Evolutionary conservation across 169 alveolate species (phyloP).

Genomic region (Theileria orientalis): DNA sequence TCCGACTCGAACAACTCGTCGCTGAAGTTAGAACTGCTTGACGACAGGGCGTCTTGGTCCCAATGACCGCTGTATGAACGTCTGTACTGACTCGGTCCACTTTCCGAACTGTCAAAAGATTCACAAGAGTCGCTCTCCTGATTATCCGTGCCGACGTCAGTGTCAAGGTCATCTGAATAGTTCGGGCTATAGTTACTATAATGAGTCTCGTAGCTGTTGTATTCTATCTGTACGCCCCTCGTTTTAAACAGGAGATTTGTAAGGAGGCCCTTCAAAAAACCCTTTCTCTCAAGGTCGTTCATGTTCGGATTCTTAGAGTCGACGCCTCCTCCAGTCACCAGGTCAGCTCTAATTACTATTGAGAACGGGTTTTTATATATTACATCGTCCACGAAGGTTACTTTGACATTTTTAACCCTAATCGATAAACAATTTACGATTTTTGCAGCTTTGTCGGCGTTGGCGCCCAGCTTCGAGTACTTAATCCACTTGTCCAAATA

Average conservation of each 20-base stretch:
- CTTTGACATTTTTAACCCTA: slow-evolving; percentile 22
- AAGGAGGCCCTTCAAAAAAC: slow-evolving; percentile 22
- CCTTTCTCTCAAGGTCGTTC: slow-evolving; percentile 29
- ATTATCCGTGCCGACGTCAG: not conserved
- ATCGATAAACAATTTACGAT: slow-evolving; percentile 34
- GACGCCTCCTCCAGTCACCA: slow-evolving; percentile 26
- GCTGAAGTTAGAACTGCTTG: slow-evolving; percentile 30
- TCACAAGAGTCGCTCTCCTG: not conserved
- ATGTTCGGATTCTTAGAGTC: slow-evolving; percentile 32
- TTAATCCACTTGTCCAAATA: slow-evolving; percentile 20
- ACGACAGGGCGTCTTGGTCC: not conserved
- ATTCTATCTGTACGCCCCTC: slow-evolving; percentile 39
- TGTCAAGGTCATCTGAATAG: no score
- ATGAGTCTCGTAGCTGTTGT: slow-evolving; percentile 16
- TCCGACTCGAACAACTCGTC: slow-evolving; percentile 47
- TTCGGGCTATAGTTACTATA: no score
- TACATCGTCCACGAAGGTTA: slow-evolving; percentile 47
- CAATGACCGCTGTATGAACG: not conserved
- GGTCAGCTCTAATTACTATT: slow-evolving; percentile 41
- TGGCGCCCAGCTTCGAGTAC: slow-evolving; percentile 19
- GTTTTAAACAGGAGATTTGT: slow-evolving; percentile 31
- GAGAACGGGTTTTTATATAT: slow-evolving; percentile 48
- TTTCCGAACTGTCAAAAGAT: not conserved
- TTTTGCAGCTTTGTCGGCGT: slow-evolving; percentile 23
- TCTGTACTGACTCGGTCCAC: slow-evolving; percentile 5